A percentile compares a stretch with the other conserved stretches of the same genome.
phyloP scores from a whole-genome alignment of 2,329 filamentous ascomycete genomes.

The Westerdykella ornata region DNA sequence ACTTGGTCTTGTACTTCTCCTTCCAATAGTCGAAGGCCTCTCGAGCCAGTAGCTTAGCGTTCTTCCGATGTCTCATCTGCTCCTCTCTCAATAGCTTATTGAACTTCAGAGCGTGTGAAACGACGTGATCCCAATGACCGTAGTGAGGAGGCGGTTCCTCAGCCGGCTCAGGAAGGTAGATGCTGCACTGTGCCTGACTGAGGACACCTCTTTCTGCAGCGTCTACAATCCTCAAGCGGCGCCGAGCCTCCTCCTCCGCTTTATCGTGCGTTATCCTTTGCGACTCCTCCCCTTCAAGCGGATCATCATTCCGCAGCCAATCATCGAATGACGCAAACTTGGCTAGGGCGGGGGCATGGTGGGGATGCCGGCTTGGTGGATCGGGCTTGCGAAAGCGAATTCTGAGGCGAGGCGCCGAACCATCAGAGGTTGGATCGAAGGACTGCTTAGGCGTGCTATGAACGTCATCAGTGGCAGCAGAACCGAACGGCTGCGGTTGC shows the following conservation, averaged over 20 bases:
- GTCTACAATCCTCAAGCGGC: slow-evolving; percentile 63
- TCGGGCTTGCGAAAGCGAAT: slow-evolving; percentile 49
- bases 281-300: slow-evolving; percentile 40
- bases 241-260: slow-evolving; percentile 55
- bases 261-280: slow-evolving; percentile 28
- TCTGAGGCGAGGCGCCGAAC: slow-evolving; percentile 33
- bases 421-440: slow-evolving; percentile 9
- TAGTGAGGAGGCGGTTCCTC: slow-evolving; percentile 74
- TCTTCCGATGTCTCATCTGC: slow-evolving; percentile 66
- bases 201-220: slow-evolving; percentile 72
- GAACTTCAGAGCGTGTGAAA: slow-evolving; percentile 73
- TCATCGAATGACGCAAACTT: slow-evolving; percentile 53
- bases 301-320: slow-evolving; percentile 55
- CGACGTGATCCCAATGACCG: slow-evolving; percentile 79
- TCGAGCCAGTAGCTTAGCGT: slow-evolving; percentile 72
- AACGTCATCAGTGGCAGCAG: slow-evolving; percentile 11
- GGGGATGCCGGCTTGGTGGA: slow-evolving; percentile 47
- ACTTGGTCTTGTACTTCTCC: slow-evolving; percentile 50
- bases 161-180: slow-evolving; percentile 65
- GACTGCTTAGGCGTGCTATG: slow-evolving; percentile 15
- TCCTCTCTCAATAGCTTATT: slow-evolving; percentile 73
- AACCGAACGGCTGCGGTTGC: slow-evolving; percentile 13
- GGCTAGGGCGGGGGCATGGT: slow-evolving; percentile 42
- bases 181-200: slow-evolving; percentile 61
- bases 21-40: slow-evolving; percentile 72